Evolutionary conservation across 495 filamentous ascomycete genomes (phyloP), one percentile per base, ranked within the genome.

Genomic region (Lichina pygmaea): DNA sequence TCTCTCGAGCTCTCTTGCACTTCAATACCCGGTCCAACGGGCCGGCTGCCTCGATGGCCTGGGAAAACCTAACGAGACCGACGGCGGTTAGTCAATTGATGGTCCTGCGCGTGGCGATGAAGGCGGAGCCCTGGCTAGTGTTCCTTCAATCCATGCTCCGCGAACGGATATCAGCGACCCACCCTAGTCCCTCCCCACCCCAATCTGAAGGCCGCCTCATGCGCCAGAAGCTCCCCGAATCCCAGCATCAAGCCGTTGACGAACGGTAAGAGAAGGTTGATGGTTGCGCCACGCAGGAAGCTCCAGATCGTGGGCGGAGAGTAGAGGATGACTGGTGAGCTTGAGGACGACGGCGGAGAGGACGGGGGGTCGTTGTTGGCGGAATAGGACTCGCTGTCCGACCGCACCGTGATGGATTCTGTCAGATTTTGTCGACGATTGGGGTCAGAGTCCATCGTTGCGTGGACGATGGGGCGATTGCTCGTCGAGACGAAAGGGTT

Each of bases 181-280:
- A 94, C 89, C 73, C 85, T 86, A 50, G 89, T 94, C 43, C 76
- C 75, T 38, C 78, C 74, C 89, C 89, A 97, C 41, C 89, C 89
- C 46, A 93, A 64, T 51, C 84, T 67, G 55, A 86, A 97, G 10
- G 89, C 89, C 9, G 80, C 72, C 62, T 99, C 89, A 57, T 99
- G 86, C 45, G 89, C 89, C 57, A 95, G 78, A 36, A 99, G 63
- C 61, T 99, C 89, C 17, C 89, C 89, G 55, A 99, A 93, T 6
- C 89, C 89, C 46, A 99, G 62, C 89, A 99, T 99, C 61, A 99
- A 67, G 16, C 89, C 89, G 60, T 99, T 99, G 53, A 99, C 73
- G 50, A 99, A 99, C 0, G 89, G 89, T 3, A 99, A 64, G 0
- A 99, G 48, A 7, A 99, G 64, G 57, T 99, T 99, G 61, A 99